A percentile compares a stretch with the other conserved stretches of the same genome.
phyloP scores from a whole-genome alignment of 257 asterid genomes.

The Gentiana dahurica region DNA sequence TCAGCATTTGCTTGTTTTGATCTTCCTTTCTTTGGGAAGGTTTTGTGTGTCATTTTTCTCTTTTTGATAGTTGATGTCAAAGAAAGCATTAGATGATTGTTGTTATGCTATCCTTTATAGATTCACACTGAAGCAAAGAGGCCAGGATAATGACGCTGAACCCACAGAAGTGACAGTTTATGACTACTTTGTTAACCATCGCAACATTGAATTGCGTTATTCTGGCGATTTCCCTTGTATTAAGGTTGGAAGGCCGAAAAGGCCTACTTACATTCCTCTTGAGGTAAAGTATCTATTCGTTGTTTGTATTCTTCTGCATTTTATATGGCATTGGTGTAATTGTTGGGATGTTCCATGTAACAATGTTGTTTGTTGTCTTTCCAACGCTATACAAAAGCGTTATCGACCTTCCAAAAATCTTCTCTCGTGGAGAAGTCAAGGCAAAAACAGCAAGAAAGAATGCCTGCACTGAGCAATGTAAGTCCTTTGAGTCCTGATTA shows the following conservation, averaged over 20 bases:
- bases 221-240: conserved; percentile 89
- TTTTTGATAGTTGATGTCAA: too few relatives aligned
- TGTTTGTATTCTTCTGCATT: neutral
- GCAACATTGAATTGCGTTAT: conserved; percentile 59
- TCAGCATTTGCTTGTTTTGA: conserved; percentile 17
- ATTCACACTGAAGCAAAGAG: conserved; percentile 55
- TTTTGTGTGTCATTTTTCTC: too few relatives aligned
- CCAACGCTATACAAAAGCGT: conserved; percentile 82
- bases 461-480: conserved; percentile 58
- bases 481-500: conserved; percentile 5
- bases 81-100: too few relatives aligned
- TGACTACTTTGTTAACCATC: conserved; percentile 75
- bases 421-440: conserved; percentile 83
- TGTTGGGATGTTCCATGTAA: conserved; percentile 15
- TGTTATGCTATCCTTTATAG: conserved; percentile 16
- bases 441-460: conserved; percentile 83
- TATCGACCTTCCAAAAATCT: conserved; percentile 63
- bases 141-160: conserved; percentile 51
- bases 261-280: conserved; percentile 76
- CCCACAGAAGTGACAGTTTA: conserved; percentile 60
- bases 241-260: conserved; percentile 81
- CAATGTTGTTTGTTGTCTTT: conserved; percentile 62
- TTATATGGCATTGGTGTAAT: neutral
- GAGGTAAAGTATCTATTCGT: conserved; percentile 37
- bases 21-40: too few relatives aligned